phyloP scores from a whole-genome alignment of 2,329 filamentous ascomycete genomes.

The Fusarium praegraminearum region DNA sequence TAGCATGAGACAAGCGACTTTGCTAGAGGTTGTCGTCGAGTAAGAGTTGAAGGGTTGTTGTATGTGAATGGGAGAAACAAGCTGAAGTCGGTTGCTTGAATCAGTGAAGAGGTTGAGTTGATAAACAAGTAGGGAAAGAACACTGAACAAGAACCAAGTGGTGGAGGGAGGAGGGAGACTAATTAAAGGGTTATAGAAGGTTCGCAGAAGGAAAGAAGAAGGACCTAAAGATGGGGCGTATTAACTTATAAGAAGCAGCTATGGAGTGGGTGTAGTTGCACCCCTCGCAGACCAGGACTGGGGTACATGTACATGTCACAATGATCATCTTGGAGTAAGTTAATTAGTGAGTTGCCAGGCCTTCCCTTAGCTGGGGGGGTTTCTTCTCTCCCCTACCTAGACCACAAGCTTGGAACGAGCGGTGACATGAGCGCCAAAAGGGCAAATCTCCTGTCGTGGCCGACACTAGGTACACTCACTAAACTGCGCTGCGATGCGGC shows the following conservation, averaged over 20 bases:
- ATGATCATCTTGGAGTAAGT: constrained; percentile 44
- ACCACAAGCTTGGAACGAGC: constrained; percentile 51
- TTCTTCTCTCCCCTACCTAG: constrained; percentile 29
- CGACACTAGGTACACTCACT: constrained; percentile 6
- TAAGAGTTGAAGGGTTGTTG: background rate
- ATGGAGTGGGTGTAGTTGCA: constrained; percentile 41
- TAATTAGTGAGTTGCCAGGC: constrained; percentile 45
- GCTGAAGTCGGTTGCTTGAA: constrained; percentile 6
- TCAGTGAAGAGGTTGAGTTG: constrained; percentile 10
- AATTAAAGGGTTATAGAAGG: constrained; percentile 46
- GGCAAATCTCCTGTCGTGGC: constrained; percentile 47
- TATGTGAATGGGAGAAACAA: constrained; percentile 1
- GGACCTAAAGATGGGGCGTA: constrained; percentile 49
- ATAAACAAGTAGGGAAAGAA: constrained; percentile 24
- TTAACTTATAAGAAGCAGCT: constrained; percentile 50
- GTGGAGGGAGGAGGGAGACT: constrained; percentile 40
- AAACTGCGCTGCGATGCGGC: constrained; percentile 41
- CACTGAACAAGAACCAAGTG: constrained; percentile 24
- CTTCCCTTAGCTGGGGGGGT: constrained; percentile 11
- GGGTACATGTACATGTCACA: constrained; percentile 44
- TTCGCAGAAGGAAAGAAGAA: constrained; percentile 46
- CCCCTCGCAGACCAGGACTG: constrained; percentile 43
- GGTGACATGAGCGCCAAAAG: constrained; percentile 51
- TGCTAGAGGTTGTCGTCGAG: constrained; percentile 26
- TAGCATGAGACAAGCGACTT: constrained; percentile 24